Evolutionary conservation across 1,139 yeast genomes (phyloP).

Genomic region (Pichia norvegensis): DNA sequence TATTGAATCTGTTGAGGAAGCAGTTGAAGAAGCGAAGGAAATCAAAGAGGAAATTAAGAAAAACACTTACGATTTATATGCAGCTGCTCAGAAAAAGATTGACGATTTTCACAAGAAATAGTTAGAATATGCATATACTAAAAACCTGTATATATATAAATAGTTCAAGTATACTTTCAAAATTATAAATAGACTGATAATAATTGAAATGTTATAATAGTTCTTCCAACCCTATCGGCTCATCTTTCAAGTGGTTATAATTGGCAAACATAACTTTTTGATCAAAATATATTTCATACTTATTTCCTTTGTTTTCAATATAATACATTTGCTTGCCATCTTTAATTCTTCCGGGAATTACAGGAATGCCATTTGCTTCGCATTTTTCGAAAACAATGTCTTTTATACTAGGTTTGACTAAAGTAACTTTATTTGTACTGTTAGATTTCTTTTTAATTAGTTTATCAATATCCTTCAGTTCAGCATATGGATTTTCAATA

Average conservation of each 20-base stretch:
- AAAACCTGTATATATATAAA: background rate
- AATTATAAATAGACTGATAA: background rate
- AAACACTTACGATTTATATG: constrained; percentile 14
- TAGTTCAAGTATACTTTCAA: background rate
- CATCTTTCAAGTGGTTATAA: background rate
- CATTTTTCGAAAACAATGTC: constrained; percentile 8
- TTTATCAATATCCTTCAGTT: background rate
- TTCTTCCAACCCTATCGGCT: constrained; percentile 29
- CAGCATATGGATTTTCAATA: background rate
- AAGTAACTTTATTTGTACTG: background rate
- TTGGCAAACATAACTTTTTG: constrained; percentile 19
- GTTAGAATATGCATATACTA: background rate
- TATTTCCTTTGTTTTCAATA: background rate
- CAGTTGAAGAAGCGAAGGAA: constrained; percentile 24
- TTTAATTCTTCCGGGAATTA: constrained; percentile 4
- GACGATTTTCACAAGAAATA: constrained; percentile 16
- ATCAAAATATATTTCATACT: constrained; percentile 2
- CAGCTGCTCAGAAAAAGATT: constrained; percentile 17
- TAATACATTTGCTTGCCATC: constrained; percentile 2
- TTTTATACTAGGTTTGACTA: constrained; percentile 3
- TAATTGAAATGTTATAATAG: constrained; percentile 1
- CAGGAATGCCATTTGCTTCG: constrained; percentile 1
- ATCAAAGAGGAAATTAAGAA: constrained; percentile 11
- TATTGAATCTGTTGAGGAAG: constrained; percentile 18
- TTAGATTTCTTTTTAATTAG: background rate